Evolutionary conservation across 2,329 filamentous ascomycete species (phyloP), one percentile per base, ranked within the genome.

Genomic region (Colletotrichum sp.): DNA sequence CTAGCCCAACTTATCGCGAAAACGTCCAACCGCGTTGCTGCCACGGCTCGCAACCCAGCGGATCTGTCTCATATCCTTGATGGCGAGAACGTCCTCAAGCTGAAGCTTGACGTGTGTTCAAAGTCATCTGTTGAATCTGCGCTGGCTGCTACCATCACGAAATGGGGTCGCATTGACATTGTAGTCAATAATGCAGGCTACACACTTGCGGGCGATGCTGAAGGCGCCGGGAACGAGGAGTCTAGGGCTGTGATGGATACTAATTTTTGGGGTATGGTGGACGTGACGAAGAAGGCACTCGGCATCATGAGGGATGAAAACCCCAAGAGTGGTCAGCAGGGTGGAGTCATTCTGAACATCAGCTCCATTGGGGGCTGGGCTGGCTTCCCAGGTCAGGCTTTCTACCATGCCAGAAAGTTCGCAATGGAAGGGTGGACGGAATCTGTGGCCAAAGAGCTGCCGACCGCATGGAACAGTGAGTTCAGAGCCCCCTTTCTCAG

Each of bases 271-370:
- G 56, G 56, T 7, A 59, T 30, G 4, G 28, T 13, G 28, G 26
- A 59, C 1, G 28, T 59, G 12, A 30, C 56, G 0, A 30, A 81
- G 70, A 78, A 79, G 28, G 83, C 82, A 2, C 56, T 89, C 4
- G 81, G 81, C 21, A 78, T 84, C n/a, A 82, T 88, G 79, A 80
- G 86, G 5, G 82, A 85, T 26, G 77, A 78, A 61, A 86, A 84
- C 58, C 71, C 71, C 43, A 69, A 68, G 21, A 63, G 16, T 3
- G 86, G 66, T 56, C 77, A 76, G 36, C 78, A 79, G 61, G 89
- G 90, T 4, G 90, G 90, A 9, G 81, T 89, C 7, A 87, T 92
- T 14, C 82, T 91, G 48, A 89, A 92, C 74, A 81, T 92, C 52
- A 90, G 88, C 7, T 90, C 88, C 4, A 87, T 92, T 78, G 90